Evolutionary conservation across 257 asterid genomes (phyloP).

Genomic region (Nemophila menziesii): DNA sequence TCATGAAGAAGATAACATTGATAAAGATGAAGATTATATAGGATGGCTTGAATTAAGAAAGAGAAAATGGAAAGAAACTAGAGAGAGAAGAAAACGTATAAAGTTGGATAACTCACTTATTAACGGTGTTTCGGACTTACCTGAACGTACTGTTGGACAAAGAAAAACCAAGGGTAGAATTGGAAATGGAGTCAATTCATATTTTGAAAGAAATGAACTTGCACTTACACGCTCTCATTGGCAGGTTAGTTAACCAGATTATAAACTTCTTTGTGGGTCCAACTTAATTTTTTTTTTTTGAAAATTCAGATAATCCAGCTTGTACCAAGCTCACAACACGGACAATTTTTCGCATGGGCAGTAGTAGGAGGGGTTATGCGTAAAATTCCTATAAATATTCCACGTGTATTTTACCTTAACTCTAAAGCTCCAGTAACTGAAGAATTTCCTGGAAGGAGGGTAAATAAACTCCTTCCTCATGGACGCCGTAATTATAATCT

Average conservation of each 20-base stretch:
- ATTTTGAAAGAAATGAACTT: constrained; percentile 67
- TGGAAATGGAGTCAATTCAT: constrained; percentile 66
- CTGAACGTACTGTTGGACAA: constrained; percentile 24
- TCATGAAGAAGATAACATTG: constrained; percentile 42
- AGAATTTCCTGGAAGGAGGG: constrained; percentile 91
- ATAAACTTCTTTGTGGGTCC: constrained; percentile 5
- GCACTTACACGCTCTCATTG: constrained; percentile 75
- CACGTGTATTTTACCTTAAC: constrained; percentile 86
- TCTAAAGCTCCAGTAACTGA: constrained; percentile 93
- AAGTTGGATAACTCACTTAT: constrained; percentile 41
- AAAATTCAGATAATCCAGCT: constrained; percentile 75
- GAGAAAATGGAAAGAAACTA: constrained; percentile 85
- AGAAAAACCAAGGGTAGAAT: constrained; percentile 38
- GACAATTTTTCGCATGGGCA: constrained; percentile 86
- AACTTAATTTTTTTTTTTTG: constrained; percentile 4
- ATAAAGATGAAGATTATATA: constrained; percentile 58
- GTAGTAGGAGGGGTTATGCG: constrained; percentile 86
- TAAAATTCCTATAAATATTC: constrained; percentile 59
- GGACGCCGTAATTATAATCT: constrained; percentile 74
- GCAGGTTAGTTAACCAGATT: constrained; percentile 82
- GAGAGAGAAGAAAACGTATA: constrained; percentile 75
- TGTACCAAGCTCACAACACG: constrained; percentile 53
- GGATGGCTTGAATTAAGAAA: constrained; percentile 92
- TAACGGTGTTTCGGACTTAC: constrained; percentile 27
- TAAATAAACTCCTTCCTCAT: constrained; percentile 87